Evolutionary conservation across 192 early-diverging fungal species (phyloP).

Genomic region (Umbelopsis ramanniana): DNA sequence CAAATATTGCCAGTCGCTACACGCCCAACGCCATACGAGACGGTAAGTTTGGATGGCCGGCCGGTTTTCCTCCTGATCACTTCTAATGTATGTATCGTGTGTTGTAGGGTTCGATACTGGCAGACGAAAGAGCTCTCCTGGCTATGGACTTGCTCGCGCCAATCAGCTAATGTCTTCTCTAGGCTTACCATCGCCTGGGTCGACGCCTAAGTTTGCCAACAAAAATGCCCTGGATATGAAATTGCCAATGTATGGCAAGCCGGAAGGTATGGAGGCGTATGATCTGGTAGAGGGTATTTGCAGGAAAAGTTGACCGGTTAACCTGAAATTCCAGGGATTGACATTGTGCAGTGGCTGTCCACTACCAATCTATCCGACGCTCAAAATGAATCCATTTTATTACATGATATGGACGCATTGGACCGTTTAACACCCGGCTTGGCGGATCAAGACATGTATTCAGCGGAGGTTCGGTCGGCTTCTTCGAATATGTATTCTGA

Average conservation of each 20-base stretch:
- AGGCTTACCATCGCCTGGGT: neutral
- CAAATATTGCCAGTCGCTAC: neutral
- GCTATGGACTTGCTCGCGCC: neutral
- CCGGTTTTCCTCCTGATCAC: too few species aligned
- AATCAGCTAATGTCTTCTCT: neutral
- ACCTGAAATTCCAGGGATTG: neutral
- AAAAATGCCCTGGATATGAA: neutral
- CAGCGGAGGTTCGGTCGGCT: neutral
- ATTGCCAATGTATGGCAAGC: neutral
- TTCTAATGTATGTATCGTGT: neutral
- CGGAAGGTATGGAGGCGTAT: too few species aligned
- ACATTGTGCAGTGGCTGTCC: constrained; percentile 20
- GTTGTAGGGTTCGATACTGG: neutral
- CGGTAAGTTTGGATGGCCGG: too few species aligned
- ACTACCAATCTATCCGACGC: neutral
- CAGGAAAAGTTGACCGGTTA: too few species aligned
- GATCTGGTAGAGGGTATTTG: too few species aligned
- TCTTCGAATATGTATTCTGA: neutral
- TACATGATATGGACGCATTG: neutral
- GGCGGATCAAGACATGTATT: neutral
- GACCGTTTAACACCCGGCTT: neutral
- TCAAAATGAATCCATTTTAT: neutral
- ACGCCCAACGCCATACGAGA: constrained; percentile 12
- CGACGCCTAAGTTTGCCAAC: neutral
- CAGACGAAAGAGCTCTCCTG: constrained; percentile 1